Base-by-base conservation (phyloP, 1,284 basidiomycete species). In the Tylopilus sp. region DNA sequence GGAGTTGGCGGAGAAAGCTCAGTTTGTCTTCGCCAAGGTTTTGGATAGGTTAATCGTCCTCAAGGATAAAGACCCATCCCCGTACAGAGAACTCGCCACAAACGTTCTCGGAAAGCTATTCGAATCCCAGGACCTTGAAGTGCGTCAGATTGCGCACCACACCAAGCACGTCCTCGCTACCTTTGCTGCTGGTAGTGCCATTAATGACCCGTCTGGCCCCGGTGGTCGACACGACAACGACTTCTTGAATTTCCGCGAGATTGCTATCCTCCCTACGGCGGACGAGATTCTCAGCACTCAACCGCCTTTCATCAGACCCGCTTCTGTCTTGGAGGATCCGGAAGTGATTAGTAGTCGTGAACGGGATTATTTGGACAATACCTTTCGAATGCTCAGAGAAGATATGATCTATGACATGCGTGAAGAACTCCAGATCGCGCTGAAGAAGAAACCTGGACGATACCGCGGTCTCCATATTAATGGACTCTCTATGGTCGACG, bases 151-250 rank as follows among this genome's bases (percentile, higher is more conserved):
- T 22, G 86, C 80, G 1, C 71, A 82, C 36, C 83, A 83, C 61
- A 83, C 89, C 69, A 81, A 86, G 55, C 73, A 83, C 55, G 71
- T 86, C 44, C 71, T 80, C 18, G 67, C 70, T 33, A 41, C 86
- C 15, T 66, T 67, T 60, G 67, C 71, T 53, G 66, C 73, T 24
- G 69, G 70, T 38, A 59, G 67, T 6, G 60, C 66, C 47, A 62
- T 61, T 15, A 64, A 66, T 61, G 73, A 64, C 44, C 69, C 72
- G 1, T 68, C 67, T 54, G 76, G 74, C 18, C 83, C 90, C 0
- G 89, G 90, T 0, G 90, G 89, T 2, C 80, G 90, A 18, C 90
- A 91, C 67, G 88, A 90, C 69, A 91, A 91, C 63, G 90, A 91
- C 70, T 85, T 86, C 60, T 69, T 72, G 6, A 83, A 89, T 63